Percentiles rank a stretch among this genome's conserved stretches.
Evolutionary conservation across 768 basidiomycete species (phyloP).

Genomic region (Strobilomyces echinocephalus): DNA sequence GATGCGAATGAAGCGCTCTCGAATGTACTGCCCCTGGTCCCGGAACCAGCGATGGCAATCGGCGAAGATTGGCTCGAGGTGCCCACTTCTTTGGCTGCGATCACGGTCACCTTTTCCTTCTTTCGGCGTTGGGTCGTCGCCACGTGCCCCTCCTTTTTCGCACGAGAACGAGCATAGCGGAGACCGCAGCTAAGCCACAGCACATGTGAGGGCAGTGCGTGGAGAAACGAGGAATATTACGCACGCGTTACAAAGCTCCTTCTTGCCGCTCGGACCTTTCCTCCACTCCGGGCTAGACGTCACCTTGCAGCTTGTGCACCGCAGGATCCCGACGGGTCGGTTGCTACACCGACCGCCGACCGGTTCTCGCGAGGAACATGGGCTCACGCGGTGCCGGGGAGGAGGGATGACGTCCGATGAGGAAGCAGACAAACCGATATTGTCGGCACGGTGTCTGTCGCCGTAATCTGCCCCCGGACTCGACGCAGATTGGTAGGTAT

Average conservation of each 20-base stretch:
- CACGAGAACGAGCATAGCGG: slow-evolving; percentile 80
- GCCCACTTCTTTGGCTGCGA: slow-evolving; percentile 25
- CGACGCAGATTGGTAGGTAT: slow-evolving; percentile 35
- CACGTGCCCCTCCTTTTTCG: slow-evolving; percentile 76
- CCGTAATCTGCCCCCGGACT: slow-evolving; percentile 38
- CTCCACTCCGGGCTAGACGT: slow-evolving; percentile 87
- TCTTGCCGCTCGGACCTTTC: slow-evolving; percentile 86
- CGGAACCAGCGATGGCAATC: slow-evolving; percentile 43
- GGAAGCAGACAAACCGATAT: slow-evolving; percentile 22
- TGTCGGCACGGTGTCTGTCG: slow-evolving; percentile 33
- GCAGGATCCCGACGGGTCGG: slow-evolving; percentile 65
- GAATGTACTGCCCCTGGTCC: slow-evolving; percentile 42
- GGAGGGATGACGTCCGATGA: slow-evolving; percentile 49
- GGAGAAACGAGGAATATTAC: slow-evolving; percentile 31
- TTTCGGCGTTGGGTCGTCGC: slow-evolving; percentile 53
- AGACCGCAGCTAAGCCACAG: slow-evolving; percentile 63
- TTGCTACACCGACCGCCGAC: slow-evolving; percentile 44
- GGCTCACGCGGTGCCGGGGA: slow-evolving; percentile 52
- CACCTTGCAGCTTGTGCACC: slow-evolving; percentile 77
- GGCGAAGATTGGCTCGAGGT: slow-evolving; percentile 26
- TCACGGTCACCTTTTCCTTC: slow-evolving; percentile 45
- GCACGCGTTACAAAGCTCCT: slow-evolving; percentile 90
- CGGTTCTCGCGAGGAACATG: slow-evolving; percentile 46
- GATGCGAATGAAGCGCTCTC: slow-evolving; percentile 46
- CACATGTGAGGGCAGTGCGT: slow-evolving; percentile 20